phyloP scores from a whole-genome alignment of 495 filamentous ascomycete genomes.

The Penicillium canariense region DNA sequence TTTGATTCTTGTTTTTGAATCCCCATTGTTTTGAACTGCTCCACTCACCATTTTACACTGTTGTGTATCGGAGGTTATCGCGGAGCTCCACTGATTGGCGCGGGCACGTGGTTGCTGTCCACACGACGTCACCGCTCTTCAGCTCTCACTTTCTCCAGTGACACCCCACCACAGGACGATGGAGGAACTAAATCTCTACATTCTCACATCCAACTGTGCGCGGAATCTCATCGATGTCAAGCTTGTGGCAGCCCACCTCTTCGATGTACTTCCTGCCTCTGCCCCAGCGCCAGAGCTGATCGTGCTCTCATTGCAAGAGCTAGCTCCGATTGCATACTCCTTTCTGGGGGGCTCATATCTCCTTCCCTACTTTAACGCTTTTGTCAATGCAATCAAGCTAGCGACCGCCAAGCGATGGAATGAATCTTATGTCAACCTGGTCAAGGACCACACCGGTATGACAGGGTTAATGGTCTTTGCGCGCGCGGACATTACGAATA shows the following conservation, averaged over 20 bases:
- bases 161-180: conserved; percentile 20
- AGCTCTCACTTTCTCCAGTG: not conserved
- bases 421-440: conserved; percentile 48
- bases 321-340: conserved; percentile 76
- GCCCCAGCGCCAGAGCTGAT: conserved; percentile 63
- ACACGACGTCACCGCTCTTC: conserved; percentile 17
- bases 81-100: conserved; percentile 4
- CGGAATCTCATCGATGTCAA: conserved; percentile 60
- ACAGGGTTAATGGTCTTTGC: conserved; percentile 83
- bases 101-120: conserved; percentile 10
- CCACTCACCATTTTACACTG: too few species aligned
- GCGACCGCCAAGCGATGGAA: conserved; percentile 52
- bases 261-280: conserved; percentile 59
- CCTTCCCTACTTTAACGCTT: conserved; percentile 67
- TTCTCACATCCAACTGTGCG: conserved; percentile 90
- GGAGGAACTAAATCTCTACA: conserved; percentile 58
- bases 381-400: conserved; percentile 64
- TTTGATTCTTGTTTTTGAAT: not conserved
- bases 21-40: not conserved
- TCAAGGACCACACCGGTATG: conserved; percentile 76
- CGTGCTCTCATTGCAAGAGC: conserved; percentile 81
- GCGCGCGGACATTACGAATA: conserved; percentile 50
- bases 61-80: conserved; percentile 5
- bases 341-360: conserved; percentile 85
- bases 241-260: conserved; percentile 67